These are phyloP conservation scores for Aspergillus ustus DNA, from an alignment of 2,329 filamentous ascomycete genomes.

Conservation along the genomic window DNA sequence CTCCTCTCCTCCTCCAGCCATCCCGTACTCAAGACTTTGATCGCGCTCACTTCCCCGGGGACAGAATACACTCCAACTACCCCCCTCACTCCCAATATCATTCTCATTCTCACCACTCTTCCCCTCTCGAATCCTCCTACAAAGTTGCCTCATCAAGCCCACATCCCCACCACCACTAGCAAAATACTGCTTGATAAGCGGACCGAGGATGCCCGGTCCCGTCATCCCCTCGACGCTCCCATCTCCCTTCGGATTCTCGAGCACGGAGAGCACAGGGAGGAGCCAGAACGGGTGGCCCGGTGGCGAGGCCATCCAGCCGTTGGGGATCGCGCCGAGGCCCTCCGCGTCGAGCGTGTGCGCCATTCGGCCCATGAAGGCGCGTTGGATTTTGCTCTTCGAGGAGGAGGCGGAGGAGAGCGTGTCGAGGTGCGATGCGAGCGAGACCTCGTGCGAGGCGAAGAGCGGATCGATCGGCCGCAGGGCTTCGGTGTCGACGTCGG, in stretches of 20 bases:
- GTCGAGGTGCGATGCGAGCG: slow-evolving; percentile 14
- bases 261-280: slow-evolving; percentile 22
- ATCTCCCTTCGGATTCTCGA: slow-evolving; percentile 26
- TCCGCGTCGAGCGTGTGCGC: slow-evolving; percentile 20
- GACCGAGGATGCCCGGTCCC: slow-evolving; percentile 20
- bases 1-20: not conserved
- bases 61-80: slow-evolving; percentile 20
- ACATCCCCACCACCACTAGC: slow-evolving; percentile 4
- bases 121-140: slow-evolving; percentile 14
- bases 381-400: slow-evolving; percentile 3
- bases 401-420: not conserved
- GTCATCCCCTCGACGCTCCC: slow-evolving; percentile 27
- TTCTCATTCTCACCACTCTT: too few species aligned
- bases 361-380: slow-evolving; percentile 28
- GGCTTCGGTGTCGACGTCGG: slow-evolving; percentile 29
- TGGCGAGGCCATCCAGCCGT: slow-evolving; percentile 30
- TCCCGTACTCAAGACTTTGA: not conserved
- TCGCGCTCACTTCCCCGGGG: not conserved
- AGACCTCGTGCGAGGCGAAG: slow-evolving; percentile 21
- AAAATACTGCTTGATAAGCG: slow-evolving; percentile 23
- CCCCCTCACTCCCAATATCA: too few species aligned
- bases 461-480: slow-evolving; percentile 22
- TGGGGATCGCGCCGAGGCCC: slow-evolving; percentile 24
- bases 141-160: slow-evolving; percentile 16
- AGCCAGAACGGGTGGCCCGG: slow-evolving; percentile 30